Percentiles rank a stretch among this genome's conserved stretches.
These are phyloP conservation scores for Coniosporium apollinis DNA, from an alignment of 495 filamentous ascomycete species.

Conservation along the genomic window DNA sequence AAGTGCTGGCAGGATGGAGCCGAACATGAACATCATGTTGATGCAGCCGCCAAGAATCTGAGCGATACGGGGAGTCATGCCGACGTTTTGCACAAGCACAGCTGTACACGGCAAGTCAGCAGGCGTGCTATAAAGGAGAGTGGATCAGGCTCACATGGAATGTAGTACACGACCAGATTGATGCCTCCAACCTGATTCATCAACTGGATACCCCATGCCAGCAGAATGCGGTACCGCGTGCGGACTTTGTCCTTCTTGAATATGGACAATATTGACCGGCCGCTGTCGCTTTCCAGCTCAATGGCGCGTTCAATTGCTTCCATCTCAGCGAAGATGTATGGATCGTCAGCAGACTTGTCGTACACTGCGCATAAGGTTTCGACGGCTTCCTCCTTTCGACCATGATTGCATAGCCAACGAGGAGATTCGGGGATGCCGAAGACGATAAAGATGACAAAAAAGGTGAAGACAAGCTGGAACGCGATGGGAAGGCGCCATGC, in stretches of 20 bases:
- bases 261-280: slow-evolving; percentile 29
- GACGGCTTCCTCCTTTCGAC: slow-evolving; percentile 27
- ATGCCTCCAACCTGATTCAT: slow-evolving; percentile 20
- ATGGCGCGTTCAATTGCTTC: slow-evolving; percentile 31
- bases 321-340: slow-evolving; percentile 28
- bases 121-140: no score
- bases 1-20: slow-evolving; percentile 30
- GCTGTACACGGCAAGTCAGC: no score
- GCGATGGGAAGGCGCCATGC: slow-evolving; percentile 21
- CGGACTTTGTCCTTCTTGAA: slow-evolving; percentile 34
- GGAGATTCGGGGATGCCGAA: slow-evolving; percentile 21
- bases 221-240: slow-evolving; percentile 32
- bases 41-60: slow-evolving; percentile 20
- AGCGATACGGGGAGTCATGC: slow-evolving; percentile 14
- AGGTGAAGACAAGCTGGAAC: slow-evolving; percentile 17
- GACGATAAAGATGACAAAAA: slow-evolving; percentile 18
- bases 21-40: slow-evolving; percentile 20
- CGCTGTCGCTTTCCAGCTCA: slow-evolving; percentile 27
- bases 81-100: slow-evolving; percentile 18
- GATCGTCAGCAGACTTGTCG: slow-evolving; percentile 23
- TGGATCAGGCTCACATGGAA: no score
- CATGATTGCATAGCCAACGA: slow-evolving; percentile 24
- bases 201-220: slow-evolving; percentile 30
- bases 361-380: slow-evolving; percentile 34
- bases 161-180: slow-evolving; percentile 21